Evolutionary conservation across 2,329 filamentous ascomycete species (phyloP).

Genomic region (Calycina marina): DNA sequence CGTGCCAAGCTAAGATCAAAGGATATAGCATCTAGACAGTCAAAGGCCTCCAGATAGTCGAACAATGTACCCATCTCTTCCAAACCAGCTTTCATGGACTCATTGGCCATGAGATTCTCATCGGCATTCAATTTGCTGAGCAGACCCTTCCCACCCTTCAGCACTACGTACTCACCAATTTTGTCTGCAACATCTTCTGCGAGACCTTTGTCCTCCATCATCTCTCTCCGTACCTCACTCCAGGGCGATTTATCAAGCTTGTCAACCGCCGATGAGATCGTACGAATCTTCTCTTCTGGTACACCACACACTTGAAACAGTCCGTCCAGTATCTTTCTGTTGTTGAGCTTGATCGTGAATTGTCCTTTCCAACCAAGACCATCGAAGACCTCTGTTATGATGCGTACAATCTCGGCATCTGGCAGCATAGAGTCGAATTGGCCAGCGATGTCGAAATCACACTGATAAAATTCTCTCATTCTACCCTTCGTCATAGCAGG

Average conservation of each 20-base stretch:
- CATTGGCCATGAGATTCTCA: slow-evolving; percentile 53
- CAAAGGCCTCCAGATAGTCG: slow-evolving; percentile 67
- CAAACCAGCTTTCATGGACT: slow-evolving; percentile 63
- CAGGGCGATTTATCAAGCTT: slow-evolving; percentile 90
- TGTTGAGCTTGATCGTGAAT: slow-evolving; percentile 79
- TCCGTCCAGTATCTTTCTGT: slow-evolving; percentile 86
- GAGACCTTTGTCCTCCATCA: slow-evolving; percentile 84
- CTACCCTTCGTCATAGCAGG: slow-evolving; percentile 80
- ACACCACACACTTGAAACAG: slow-evolving; percentile 87
- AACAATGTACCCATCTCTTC: slow-evolving; percentile 71
- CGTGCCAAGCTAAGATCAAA: slow-evolving; percentile 85
- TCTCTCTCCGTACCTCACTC: slow-evolving; percentile 80
- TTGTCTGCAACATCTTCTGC: slow-evolving; percentile 64
- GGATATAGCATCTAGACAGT: slow-evolving; percentile 57
- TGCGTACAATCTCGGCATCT: slow-evolving; percentile 76
- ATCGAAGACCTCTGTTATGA: slow-evolving; percentile 76
- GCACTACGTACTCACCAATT: slow-evolving; percentile 73
- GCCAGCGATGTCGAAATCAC: slow-evolving; percentile 91
- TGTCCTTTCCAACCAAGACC: slow-evolving; percentile 54
- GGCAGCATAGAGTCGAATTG: slow-evolving; percentile 81
- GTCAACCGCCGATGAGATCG: slow-evolving; percentile 86
- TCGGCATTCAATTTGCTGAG: slow-evolving; percentile 56
- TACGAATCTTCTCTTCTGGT: slow-evolving; percentile 69
- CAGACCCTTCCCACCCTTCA: slow-evolving; percentile 61
- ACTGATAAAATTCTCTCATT: slow-evolving; percentile 95